Conservation (phyloP, 2,329 filamentous ascomycete genomes). For the Neonectria coccinea region DNA sequence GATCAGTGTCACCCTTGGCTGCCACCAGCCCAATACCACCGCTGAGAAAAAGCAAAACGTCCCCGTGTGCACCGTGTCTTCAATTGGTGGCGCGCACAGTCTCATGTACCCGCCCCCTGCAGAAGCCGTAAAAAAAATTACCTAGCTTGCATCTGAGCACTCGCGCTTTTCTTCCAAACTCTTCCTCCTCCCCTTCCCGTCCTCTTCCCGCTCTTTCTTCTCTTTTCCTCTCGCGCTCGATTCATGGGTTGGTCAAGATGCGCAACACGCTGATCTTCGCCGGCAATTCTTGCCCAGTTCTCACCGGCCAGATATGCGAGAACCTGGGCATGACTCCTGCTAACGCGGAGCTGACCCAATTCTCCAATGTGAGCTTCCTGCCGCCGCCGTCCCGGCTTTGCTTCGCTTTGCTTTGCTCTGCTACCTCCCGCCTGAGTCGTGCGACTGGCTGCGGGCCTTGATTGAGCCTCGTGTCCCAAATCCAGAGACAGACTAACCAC, state of each 20-base stretch:
- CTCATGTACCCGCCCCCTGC: slow-evolving; percentile 21
- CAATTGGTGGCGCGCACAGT: slow-evolving; percentile 21
- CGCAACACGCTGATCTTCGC: slow-evolving; percentile 76
- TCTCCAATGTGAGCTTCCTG: slow-evolving; percentile 72
- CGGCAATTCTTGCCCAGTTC: slow-evolving; percentile 74
- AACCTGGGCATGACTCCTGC: slow-evolving; percentile 75
- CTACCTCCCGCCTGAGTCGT: slow-evolving; percentile 6
- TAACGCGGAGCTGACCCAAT: slow-evolving; percentile 74
- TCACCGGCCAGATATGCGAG: slow-evolving; percentile 75
- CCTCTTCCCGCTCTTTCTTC: slow-evolving; percentile 40
- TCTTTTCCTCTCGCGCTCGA: slow-evolving; percentile 34
- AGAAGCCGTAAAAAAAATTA: slow-evolving; percentile 37
- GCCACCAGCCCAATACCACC: slow-evolving; percentile 5
- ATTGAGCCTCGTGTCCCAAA: slow-evolving; percentile 6
- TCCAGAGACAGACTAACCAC: slow-evolving; percentile 34
- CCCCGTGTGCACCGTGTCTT: slow-evolving; percentile 15
- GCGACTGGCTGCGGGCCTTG: slow-evolving; percentile 9
- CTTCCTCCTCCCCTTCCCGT: slow-evolving; percentile 36
- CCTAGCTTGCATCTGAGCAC: slow-evolving; percentile 40
- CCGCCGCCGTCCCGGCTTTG: slow-evolving; percentile 28
- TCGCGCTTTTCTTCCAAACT: slow-evolving; percentile 36
- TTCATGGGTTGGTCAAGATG: slow-evolving; percentile 59
- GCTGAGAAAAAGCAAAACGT: slow-evolving; percentile 19
- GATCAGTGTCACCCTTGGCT: neutral
- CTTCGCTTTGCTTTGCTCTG: slow-evolving; percentile 27